Base-by-base conservation (phyloP, 208 protist species). In the Acanthamoeba comandoni region DNA sequence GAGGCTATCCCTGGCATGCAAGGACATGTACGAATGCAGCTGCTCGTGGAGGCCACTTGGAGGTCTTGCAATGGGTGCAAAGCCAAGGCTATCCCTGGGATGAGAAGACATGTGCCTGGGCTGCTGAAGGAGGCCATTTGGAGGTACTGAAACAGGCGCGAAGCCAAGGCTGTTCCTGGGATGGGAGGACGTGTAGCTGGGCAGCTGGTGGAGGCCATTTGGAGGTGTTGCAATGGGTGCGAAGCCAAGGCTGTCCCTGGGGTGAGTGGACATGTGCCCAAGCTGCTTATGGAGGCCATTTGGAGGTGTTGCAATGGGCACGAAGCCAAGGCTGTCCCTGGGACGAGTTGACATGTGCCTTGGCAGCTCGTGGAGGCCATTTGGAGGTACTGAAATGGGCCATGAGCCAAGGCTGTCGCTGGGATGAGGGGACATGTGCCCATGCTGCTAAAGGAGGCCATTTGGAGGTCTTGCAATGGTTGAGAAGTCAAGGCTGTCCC, bases 291-390 rank as follows among this genome's bases (percentile, higher is more conserved):
- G 5, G 7, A 24, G 67, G 67, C n/a, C 67, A 77, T 77, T 31
- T 77, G 29, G 24, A 77, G n/a, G 67, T 77, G 7, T 7, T 77
- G 67, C n/a, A 77, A 35, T 77, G 67, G 67, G 67, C 67, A n/a
- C 65, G n/a, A 12, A 17, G 15, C n/a, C 13, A 77, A 24, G 29
- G 29, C 67, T 77, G 67, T 39, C 67, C 67, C n/a, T 77, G 67
- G 67, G 26, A 77, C 7, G 22, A 77, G 67, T 5, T 8, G 19
- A 77, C 29, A n/a, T 39, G 22, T 39, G 0, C 29, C 26, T 7
- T 1, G 0, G 67, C 67, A 9, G 67, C 67, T n/a, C 22, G 22
- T n/a, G 29, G 67, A n/a, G 67, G 67, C 67, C 67, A 60, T 39
- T 60, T 77, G 5, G 67, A 77, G 67, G 67, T 77, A 1, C 7